Base-by-base conservation (phyloP, 495 filamentous ascomycete genomes). In the Penicillium herquei region DNA sequence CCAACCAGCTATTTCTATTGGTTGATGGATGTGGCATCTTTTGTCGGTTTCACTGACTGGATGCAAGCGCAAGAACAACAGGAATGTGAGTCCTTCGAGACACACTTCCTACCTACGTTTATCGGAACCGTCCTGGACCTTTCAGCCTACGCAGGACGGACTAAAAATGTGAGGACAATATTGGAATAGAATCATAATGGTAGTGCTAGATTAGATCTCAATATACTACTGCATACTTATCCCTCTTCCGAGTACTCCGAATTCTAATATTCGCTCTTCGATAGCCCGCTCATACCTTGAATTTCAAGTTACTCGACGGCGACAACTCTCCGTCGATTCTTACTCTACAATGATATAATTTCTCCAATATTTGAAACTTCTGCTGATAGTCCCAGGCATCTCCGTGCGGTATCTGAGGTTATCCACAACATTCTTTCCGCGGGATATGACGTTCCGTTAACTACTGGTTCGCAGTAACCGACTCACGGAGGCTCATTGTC, bases 141-240 rank as follows among this genome's bases (percentile, higher is more conserved):
- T 51, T 70, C 66, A 80, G 77, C 64, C 73, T 75, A 74, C 70
- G 69, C 70, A 72, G 69, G 68, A 61, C 74, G 77, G 77, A 80
- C 77, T 80, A 80, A 77, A 72, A 78, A 77, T 68, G 76, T 48
- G 75, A 74, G 75, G 68, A 80, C 74, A 79, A 5, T 17, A 41
- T 9, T 16, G 18, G 39, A 41, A 43, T 1, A 6, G 16, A 18
- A 18, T 9, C 41, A 12, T 44, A 26, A 26, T 26, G 21, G 1
- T n/a, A n/a, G n/a, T n/a, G n/a, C 21, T 26, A 26, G 1, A 1
- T 26, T 26, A 26, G 21, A 26, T 26, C 21, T 26, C 21, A 26
- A 26, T 26, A 26, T 4, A 26, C 21, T 4, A 26, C 21, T 26
- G 21, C 21, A 26, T 26, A 26, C 21, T 26, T 4, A 26, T 26